Base-by-base conservation (phyloP, 2,329 filamentous ascomycete species). In the Nigrospora oryzae region DNA sequence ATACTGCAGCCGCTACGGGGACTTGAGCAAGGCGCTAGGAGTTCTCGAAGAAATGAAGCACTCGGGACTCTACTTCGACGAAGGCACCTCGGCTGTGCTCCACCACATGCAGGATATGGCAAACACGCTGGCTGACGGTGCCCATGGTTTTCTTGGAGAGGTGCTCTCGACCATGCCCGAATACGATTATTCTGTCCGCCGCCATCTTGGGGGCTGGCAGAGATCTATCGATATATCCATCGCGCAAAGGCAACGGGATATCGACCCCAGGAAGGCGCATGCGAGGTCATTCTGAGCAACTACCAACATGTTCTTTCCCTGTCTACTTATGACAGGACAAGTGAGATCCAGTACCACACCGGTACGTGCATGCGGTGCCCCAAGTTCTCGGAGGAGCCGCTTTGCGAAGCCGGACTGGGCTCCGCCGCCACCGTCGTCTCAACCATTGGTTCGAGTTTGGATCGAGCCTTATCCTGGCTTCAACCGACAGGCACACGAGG, bases 41-140 rank as follows among this genome's bases (percentile, higher is more conserved):
- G 59, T 84, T 2, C 63, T 87, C 5, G 68, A 74, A 36, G 83
- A 87, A 63, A 86, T 88, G 83, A 73, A 75, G 36, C 67, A 74
- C 32, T 73, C 75, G 2, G 82, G 82, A 0, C 65, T 86, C 5
- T 72, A 73, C 40, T 78, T 76, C 47, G 74, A 84, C 51, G 49
- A 54, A 11, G 61, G 61, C 17, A 79, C 77, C 1, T 56, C 69
- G n/a, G 51, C 49, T 8, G 49, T 72, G 14, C 46, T 71, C 6
- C 47, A 57, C 16, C 53, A 50, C 19, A 64, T 68, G 15, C 52
- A 66, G 38, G n/a, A 46, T 5, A 49, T 50, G 5, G 19, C 62
- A 11, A 36, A 16, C 8, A 17, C 40, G 11, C 30, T 55, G 31
- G 48, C 47, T 1, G 31, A 36, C 5, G 55, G 51, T 3, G 14